These are phyloP conservation scores for Solanum appendiculatum DNA, from an alignment of 257 asterid genomes.

Conservation along the genomic window DNA sequence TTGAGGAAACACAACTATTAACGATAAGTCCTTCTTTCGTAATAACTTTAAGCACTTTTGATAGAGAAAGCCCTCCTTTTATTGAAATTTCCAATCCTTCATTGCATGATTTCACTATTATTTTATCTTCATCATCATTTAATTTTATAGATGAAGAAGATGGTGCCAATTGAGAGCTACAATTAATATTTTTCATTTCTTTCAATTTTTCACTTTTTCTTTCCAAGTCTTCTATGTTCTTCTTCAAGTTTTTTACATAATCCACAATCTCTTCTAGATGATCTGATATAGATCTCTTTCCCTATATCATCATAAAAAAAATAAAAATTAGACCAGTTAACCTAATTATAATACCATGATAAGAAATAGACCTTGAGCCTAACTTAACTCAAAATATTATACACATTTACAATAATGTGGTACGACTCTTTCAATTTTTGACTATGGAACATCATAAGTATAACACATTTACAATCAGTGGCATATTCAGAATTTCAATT, in stretches of 20 bases:
- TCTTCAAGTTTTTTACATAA: not conserved
- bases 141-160: not conserved
- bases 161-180: not conserved
- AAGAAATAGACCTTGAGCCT: not conserved
- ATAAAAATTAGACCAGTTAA: fast-evolving
- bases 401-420: not conserved
- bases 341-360: not conserved
- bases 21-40: conserved; percentile 10
- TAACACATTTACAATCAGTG: not conserved
- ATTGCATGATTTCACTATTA: not conserved
- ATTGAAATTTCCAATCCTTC: not conserved
- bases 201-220: not conserved
- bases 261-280: not conserved
- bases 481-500: too few relatives aligned
- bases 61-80: not conserved
- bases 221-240: not conserved
- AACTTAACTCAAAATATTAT: too few relatives aligned
- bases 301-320: not conserved
- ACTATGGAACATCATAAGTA: not conserved
- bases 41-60: conserved; percentile 5
- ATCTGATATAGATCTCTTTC: not conserved
- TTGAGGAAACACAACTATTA: conserved; percentile 5
- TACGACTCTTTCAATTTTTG: not conserved
- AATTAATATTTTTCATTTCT: not conserved
- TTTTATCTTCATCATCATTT: not conserved